phyloP scores from a whole-genome alignment of 192 early-diverging fungal species.

The Umbelopsis vinacea region DNA sequence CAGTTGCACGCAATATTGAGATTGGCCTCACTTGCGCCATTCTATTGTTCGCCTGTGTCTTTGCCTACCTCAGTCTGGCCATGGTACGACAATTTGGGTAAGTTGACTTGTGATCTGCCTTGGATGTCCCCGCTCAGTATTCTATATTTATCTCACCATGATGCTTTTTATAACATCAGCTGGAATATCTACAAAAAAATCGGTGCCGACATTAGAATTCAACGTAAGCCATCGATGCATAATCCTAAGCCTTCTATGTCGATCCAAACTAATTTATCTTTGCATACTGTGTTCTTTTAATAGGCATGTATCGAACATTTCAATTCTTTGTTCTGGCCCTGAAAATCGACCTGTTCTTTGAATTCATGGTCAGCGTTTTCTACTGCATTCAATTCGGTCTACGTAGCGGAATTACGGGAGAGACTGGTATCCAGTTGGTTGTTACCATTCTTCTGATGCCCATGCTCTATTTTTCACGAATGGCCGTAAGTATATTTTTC shows the following conservation, averaged over 20 bases:
- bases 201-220: constrained; percentile 64
- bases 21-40: constrained; percentile 37
- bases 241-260: background rate
- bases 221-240: constrained; percentile 45
- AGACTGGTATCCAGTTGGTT: constrained; percentile 34
- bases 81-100: constrained; percentile 44
- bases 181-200: constrained; percentile 72
- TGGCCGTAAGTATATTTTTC: constrained; percentile 37
- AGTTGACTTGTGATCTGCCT: background rate
- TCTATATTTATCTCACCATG: constrained; percentile 32
- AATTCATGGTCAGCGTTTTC: constrained; percentile 68
- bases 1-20: constrained; percentile 38
- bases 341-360: constrained; percentile 84
- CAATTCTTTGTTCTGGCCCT: constrained; percentile 81
- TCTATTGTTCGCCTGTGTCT: constrained; percentile 31
- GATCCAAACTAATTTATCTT: background rate
- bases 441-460: constrained; percentile 35
- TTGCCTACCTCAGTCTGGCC: constrained; percentile 35
- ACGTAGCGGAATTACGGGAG: constrained; percentile 29
- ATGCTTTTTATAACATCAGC: constrained; percentile 24
- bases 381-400: constrained; percentile 51
- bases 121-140: background rate
- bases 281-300: background rate
- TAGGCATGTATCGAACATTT: constrained; percentile 65
- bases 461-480: constrained; percentile 42